Conservation (phyloP, 75 land plant species). For the Pinus tabuliformis region DNA sequence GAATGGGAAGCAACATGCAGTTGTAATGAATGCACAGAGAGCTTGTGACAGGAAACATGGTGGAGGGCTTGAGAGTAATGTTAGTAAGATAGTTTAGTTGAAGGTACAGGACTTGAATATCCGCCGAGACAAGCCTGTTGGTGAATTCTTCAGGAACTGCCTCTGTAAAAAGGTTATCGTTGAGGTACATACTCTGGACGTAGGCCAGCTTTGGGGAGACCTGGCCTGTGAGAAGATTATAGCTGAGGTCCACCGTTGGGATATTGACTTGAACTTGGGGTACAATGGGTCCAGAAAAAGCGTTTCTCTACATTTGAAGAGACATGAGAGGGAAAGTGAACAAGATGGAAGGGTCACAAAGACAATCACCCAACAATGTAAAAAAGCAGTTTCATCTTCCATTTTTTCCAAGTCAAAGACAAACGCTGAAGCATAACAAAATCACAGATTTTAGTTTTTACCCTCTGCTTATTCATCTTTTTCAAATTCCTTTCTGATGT, state of each 20-base stretch:
- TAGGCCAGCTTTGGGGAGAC: constrained; percentile 45
- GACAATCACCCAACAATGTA: no score
- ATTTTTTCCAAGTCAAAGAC: no score
- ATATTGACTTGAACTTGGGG: constrained; percentile 36
- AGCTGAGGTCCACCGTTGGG: constrained; percentile 67
- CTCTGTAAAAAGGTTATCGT: constrained; percentile 74
- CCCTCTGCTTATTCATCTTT: no score
- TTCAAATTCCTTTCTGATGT: no score
- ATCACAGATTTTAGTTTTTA: no score
- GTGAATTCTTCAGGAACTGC: constrained; percentile 64
- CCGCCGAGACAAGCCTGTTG: constrained; percentile 43
- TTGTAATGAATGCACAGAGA: constrained; percentile 79
- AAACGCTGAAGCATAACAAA: no score
- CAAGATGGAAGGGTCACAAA: constrained; percentile 40
- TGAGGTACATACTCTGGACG: constrained; percentile 65
- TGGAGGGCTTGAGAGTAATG: constrained; percentile 39
- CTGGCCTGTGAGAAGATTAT: constrained; percentile 54
- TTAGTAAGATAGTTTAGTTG: constrained; percentile 77
- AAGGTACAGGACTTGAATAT: constrained; percentile 60
- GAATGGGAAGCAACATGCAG: constrained; percentile 64
- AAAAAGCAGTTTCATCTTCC: no score
- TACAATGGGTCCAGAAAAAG: constrained; percentile 43
- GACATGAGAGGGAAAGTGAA: constrained; percentile 47
- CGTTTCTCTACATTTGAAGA: constrained; percentile 62
- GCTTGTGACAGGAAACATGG: constrained; percentile 44